These are phyloP conservation scores for Phanerochaete carnosa DNA, from an alignment of 768 basidiomycete species.

Conservation along the genomic window DNA sequence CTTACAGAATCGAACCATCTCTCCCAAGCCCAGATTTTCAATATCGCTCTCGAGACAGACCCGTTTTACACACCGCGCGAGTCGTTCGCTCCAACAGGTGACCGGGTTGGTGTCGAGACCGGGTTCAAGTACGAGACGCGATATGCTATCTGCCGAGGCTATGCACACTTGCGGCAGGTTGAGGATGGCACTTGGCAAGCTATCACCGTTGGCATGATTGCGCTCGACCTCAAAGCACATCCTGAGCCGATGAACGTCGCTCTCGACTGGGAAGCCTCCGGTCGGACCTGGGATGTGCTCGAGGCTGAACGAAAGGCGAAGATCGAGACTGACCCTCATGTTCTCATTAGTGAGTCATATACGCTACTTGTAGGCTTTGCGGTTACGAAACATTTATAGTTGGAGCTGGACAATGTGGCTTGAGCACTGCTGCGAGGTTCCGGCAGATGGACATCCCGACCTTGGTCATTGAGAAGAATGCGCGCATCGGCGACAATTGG, in stretches of 20 bases:
- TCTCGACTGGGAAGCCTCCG: constrained; percentile 34
- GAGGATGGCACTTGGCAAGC: constrained; percentile 32
- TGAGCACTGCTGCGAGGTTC: constrained; percentile 40
- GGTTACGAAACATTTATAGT: constrained; percentile 23
- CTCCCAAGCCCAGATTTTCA: constrained; percentile 14
- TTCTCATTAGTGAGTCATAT: not conserved
- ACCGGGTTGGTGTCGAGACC: constrained; percentile 27
- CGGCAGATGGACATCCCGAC: constrained; percentile 36
- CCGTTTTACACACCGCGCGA: constrained; percentile 15
- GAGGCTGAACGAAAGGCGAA: not conserved
- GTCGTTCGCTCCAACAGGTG: constrained; percentile 11
- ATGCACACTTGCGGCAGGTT: constrained; percentile 27
- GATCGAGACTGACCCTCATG: not conserved
- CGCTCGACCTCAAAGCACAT: constrained; percentile 32
- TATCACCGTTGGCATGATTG: constrained; percentile 30
- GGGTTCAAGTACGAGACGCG: constrained; percentile 37
- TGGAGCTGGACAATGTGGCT: constrained; percentile 42
- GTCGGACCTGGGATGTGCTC: not conserved
- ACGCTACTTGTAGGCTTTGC: not conserved
- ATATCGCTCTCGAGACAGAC: constrained; percentile 26
- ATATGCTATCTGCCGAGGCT: constrained; percentile 31
- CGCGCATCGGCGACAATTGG: constrained; percentile 40
- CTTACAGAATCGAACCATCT: not conserved
- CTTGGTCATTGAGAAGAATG: constrained; percentile 34
- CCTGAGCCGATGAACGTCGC: constrained; percentile 27